Base-by-base conservation (phyloP, 2,329 filamentous ascomycete genomes). In the Cytospora chrysosperma region DNA sequence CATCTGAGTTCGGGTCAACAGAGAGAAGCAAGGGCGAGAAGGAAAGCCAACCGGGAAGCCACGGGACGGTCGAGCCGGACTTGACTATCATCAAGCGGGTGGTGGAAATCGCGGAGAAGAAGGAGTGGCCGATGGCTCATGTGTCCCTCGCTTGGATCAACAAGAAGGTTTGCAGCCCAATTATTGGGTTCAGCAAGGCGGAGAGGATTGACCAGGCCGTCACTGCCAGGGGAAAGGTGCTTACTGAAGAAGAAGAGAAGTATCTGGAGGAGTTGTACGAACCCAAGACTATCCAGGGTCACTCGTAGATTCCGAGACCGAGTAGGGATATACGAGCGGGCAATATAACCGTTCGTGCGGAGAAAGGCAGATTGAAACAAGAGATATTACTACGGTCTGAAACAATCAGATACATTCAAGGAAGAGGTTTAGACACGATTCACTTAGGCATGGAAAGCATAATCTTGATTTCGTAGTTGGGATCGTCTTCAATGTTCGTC, bases 121-220 rank as follows among this genome's bases (percentile, higher is more conserved):
- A 69, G 27, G 66, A 68, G 52, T 74, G 72, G 72, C 84, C 80
- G 67, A 90, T 90, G 82, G 83, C 84, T 52, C 82, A 88, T 62
- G 82, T 91, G 24, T 82, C 85, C 1, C 78, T 88, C 61, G 86
- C 86, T 3, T 91, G 88, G 88, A 80, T 82, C 62, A 75, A 84
- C 67, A 78, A 80, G 67, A 77, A 81, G 52, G 80, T 82, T 7
- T 74, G 79, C 27, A 84, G 79, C 67, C 86, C 86, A 1, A 89
- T 90, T 64, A 76, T 88, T 59, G 87, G 88, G 0, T 77, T 90
- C 68, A 83, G 79, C 66, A 88, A 79, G 59, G 76, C 82, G 37
- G 77, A 80, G 63, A 77, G 87, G n/a, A 82, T 90, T 52, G 83
- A 88, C 40, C 85, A 90, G 75, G 84, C 85, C 1, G 77, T 87